Evolutionary conservation across 2,329 filamentous ascomycete genomes (phyloP), one percentile per base, ranked within the genome.

Genomic region (Amesomyces nigricolor): DNA sequence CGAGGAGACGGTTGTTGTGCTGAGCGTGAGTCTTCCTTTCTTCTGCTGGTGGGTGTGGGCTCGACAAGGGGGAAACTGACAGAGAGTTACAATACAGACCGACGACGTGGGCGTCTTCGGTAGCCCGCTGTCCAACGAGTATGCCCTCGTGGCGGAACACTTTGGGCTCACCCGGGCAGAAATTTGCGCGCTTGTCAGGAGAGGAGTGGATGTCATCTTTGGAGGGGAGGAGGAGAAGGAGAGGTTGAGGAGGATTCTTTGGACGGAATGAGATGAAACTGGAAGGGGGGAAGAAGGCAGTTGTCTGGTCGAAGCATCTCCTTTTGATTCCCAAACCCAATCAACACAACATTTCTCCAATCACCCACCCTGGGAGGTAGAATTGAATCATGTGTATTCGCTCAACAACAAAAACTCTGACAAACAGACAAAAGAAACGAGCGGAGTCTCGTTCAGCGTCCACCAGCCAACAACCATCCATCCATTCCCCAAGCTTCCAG

Each of bases 41-140:
- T 29, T 40, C 4, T 40, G 9, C 14, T 39, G 5, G 10, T 16
- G 16, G 7, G 6, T 2, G n/a, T 32, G 16, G 26, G 22, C 22
- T 26, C 6, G 22, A 26, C 22, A 26, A 11, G 32, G 9, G 32
- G 9, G 38, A 14, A 32, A 14, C 46, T 46, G 40, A 46, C 32
- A 30, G 13, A 2, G 14, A 37, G 16, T 7, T 16, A 17, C 4
- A 19, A 58, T 32, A 22, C 11, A 91, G 87, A 94, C 89, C 1
- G 89, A 94, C 66, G 88, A 94, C 64, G 86, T 92, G 9, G 89
- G 88, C 2, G 82, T 94, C 19, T 94, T 94, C 64, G 85, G 85
- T 48, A 91, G 87, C 65, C 77, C 81, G 0, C 70, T 91, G 4
- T 91, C 87, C 0, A 85, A 90, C 62, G 89, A 95, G 68, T 92